Evolutionary conservation across 2,329 filamentous ascomycete genomes (phyloP).

Genomic region (Ophiostoma sp.): DNA sequence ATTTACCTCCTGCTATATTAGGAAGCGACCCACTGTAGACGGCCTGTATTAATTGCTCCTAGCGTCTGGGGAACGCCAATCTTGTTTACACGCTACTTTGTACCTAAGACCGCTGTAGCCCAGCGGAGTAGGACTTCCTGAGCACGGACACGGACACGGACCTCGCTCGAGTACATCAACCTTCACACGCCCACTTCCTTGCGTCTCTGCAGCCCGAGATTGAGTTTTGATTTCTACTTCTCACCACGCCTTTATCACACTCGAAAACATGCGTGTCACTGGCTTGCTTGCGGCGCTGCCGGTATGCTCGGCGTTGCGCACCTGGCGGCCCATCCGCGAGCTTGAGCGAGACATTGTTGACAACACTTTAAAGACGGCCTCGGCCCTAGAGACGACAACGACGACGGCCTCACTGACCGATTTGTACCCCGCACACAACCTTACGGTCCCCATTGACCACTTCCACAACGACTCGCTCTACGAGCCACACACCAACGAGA

Average conservation of each 20-base stretch:
- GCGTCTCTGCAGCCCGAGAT: not conserved
- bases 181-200: not conserved
- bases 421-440: slow-evolving; percentile 37
- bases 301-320: not conserved
- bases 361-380: not conserved
- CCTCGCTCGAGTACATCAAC: not conserved
- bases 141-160: not conserved
- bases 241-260: not conserved
- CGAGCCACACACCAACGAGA: slow-evolving; percentile 65
- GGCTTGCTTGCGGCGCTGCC: slow-evolving; percentile 10
- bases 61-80: slow-evolving; percentile 7
- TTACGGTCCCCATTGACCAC: slow-evolving; percentile 62
- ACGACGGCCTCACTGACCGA: not conserved
- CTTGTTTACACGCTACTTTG: slow-evolving; percentile 11
- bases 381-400: not conserved
- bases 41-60: not conserved
- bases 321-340: slow-evolving; percentile 9
- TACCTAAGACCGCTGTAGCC: not conserved
- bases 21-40: slow-evolving; percentile 7
- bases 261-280: not conserved
- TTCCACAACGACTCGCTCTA: slow-evolving; percentile 76
- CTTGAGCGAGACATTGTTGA: slow-evolving; percentile 12
- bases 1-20: not conserved
- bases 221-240: not conserved
- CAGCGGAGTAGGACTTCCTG: not conserved